Percentiles rank a stretch among this genome's conserved stretches.
Evolutionary conservation across 805 yeast species (phyloP).

Genomic region (Teunomyces gatunensis): DNA sequence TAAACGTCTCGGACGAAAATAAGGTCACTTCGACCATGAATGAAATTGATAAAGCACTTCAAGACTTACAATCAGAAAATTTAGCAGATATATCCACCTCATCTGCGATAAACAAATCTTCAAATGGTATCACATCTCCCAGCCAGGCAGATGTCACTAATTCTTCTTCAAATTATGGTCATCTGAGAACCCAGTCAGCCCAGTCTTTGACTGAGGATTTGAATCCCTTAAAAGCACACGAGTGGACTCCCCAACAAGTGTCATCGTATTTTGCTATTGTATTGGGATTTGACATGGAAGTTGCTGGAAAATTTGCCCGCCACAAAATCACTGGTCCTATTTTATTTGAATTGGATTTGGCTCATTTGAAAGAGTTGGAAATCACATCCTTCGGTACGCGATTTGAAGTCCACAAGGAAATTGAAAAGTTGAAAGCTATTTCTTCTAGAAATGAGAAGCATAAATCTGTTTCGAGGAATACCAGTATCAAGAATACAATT

Average conservation of each 20-base stretch:
- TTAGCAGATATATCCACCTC: conserved; percentile 1
- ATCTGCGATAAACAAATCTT: not conserved
- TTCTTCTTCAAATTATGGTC: conserved; percentile 1
- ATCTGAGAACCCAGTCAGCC: conserved; percentile 9
- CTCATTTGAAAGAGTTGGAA: conserved; percentile 87
- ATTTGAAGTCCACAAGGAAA: conserved; percentile 86
- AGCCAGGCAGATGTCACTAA: not conserved
- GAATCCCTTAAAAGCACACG: conserved; percentile 47
- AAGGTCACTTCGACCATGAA: conserved; percentile 55
- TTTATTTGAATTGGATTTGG: conserved; percentile 77
- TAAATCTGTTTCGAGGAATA: conserved; percentile 10
- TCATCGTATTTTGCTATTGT: conserved; percentile 66
- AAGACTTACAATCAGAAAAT: conserved; percentile 49
- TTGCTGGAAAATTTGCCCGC: conserved; percentile 76
- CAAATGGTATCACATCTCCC: not conserved
- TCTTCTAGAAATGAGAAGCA: conserved; percentile 12
- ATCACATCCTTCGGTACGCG: conserved; percentile 93
- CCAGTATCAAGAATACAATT: conserved; percentile 6
- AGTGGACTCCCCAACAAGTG: conserved; percentile 89
- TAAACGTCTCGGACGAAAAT: conserved; percentile 5
- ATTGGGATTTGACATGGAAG: conserved; percentile 68
- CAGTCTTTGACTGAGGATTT: conserved; percentile 25
- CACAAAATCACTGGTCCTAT: conserved; percentile 91
- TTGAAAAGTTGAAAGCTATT: conserved; percentile 57
- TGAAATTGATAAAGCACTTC: conserved; percentile 71